These are phyloP conservation scores for Scheffersomyces lignicola DNA, from an alignment of 1,139 yeast species.

Conservation along the genomic window DNA sequence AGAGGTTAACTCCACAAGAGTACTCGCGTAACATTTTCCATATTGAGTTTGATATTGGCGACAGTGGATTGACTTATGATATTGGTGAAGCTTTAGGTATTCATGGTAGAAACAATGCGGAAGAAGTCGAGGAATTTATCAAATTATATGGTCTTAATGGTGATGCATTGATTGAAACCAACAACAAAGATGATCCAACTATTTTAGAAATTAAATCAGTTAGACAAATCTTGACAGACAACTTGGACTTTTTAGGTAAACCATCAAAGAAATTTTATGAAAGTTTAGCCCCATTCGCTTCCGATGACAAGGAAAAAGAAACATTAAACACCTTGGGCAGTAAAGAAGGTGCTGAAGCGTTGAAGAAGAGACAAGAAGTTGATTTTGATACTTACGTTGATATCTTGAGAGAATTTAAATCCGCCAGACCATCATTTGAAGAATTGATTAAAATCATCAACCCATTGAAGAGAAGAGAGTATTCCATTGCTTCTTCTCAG, in stretches of 20 bases:
- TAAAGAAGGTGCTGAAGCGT: slow-evolving; percentile 81
- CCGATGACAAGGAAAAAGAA: slow-evolving; percentile 65
- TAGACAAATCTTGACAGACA: slow-evolving; percentile 76
- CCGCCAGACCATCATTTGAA: slow-evolving; percentile 77
- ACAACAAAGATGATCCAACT: slow-evolving; percentile 64
- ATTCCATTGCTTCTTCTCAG: slow-evolving; percentile 98
- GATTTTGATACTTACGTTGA: slow-evolving; percentile 83
- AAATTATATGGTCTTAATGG: slow-evolving; percentile 70
- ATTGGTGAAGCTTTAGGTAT: slow-evolving; percentile 97
- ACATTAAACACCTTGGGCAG: slow-evolving; percentile 64
- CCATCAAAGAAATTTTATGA: slow-evolving; percentile 96
- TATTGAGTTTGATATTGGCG: slow-evolving; percentile 87
- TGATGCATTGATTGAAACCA: slow-evolving; percentile 65
- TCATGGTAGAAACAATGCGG: slow-evolving; percentile 80
- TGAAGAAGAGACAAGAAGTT: slow-evolving; percentile 83
- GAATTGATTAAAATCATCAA: slow-evolving; percentile 74
- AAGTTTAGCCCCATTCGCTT: slow-evolving; percentile 70
- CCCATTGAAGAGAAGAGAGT: slow-evolving; percentile 94
- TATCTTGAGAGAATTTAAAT: slow-evolving; percentile 72
- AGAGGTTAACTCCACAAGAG: slow-evolving; percentile 87
- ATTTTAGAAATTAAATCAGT: slow-evolving; percentile 74
- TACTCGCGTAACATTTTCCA: slow-evolving; percentile 96
- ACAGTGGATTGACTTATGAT: slow-evolving; percentile 87
- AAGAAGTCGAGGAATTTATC: slow-evolving; percentile 68
- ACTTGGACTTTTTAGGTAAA: slow-evolving; percentile 86